Base-by-base conservation (phyloP, 768 basidiomycete species). In the Gymnopilus dilepis region DNA sequence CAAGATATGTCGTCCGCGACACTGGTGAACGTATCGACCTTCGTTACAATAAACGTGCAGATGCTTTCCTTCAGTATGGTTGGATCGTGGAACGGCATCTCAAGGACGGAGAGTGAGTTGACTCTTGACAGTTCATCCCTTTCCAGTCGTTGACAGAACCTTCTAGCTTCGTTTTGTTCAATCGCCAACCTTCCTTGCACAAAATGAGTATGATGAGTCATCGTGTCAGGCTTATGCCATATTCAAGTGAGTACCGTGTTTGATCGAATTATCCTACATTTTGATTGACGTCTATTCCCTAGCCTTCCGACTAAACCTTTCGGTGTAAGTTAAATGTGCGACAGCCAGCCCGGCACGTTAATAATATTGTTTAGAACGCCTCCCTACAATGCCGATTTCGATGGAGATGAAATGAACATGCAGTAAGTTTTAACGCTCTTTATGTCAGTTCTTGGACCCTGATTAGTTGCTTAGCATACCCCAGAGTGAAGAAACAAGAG, bases 121-220 rank as follows among this genome's bases (percentile, higher is more conserved):
- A n/a, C n/a, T 48, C 15, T 40, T 24, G 12, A 11, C 40, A 58
- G 13, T 43, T 41, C 47, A 54, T 45, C 57, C 62, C 24, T 52
- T 33, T n/a, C 15, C 4, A 15, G 30, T 30, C 22, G 1, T 30
- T 48, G 38, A 37, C 28, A 66, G 6, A 17, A 37, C 19, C 38
- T 34, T 6, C 9, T 62, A 95, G 94, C 70, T 95, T 82, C 67
- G 92, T 98, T 21, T 79, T 99, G 55, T 99, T 99, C 81, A 99
- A 99, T 75, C 96, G 97, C 56, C 97, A 99, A 73, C 97, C 97
- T 11, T 92, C 89, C 84, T 77, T 99, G 75, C 97, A 99, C 76
- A 99, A 99, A 77, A 99, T 99, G 97, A 97, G 95, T 83, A 99
- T 99, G 97, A 99, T 99, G 97, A 93, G 93, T 75, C 97, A 99